Percentiles rank a stretch among this genome's conserved stretches.
phyloP scores from a whole-genome alignment of 441 rosid species.

The Daphne laureola region DNA sequence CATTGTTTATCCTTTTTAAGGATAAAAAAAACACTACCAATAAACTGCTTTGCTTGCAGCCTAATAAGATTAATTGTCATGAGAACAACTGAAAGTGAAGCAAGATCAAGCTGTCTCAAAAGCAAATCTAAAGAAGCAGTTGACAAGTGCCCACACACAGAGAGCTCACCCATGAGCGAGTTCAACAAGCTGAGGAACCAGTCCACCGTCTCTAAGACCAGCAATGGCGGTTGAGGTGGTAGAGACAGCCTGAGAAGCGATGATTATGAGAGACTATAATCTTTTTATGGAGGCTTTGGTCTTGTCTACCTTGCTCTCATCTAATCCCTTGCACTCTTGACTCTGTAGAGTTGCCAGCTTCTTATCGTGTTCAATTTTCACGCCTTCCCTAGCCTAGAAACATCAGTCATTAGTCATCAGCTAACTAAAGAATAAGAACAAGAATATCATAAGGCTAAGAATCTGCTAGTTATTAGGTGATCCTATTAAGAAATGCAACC shows the following conservation, averaged over 20 bases:
- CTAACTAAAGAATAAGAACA: too few species aligned
- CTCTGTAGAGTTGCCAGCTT: slow-evolving; percentile 77
- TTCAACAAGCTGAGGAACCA: slow-evolving; percentile 82
- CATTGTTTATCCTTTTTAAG: too few species aligned
- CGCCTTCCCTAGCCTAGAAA: slow-evolving; percentile 74
- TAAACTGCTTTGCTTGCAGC: too few species aligned
- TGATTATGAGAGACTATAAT: slow-evolving; percentile 63
- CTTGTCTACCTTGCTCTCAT: slow-evolving; percentile 72
- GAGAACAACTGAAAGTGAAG: too few species aligned
- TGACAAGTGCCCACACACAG: background rate
- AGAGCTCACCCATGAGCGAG: slow-evolving; percentile 75
- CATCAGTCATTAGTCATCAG: slow-evolving; percentile 1
- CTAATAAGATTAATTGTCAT: too few species aligned
- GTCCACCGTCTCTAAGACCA: slow-evolving; percentile 71
- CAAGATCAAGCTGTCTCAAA: too few species aligned
- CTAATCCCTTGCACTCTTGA: slow-evolving; percentile 84
- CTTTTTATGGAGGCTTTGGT: slow-evolving; percentile 64
- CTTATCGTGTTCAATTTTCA: slow-evolving; percentile 77
- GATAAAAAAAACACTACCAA: too few species aligned
- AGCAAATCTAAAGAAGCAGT: too few species aligned
- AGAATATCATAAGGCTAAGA: too few species aligned
- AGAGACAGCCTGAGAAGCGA: slow-evolving; percentile 80
- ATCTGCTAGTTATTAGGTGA: too few species aligned
- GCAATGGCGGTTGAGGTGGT: slow-evolving; percentile 77
- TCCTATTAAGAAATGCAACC: background rate